Evolutionary conservation across 495 filamentous ascomycete genomes (phyloP), one percentile per base, ranked within the genome.

Genomic region (Mytilinidion resinicola): DNA sequence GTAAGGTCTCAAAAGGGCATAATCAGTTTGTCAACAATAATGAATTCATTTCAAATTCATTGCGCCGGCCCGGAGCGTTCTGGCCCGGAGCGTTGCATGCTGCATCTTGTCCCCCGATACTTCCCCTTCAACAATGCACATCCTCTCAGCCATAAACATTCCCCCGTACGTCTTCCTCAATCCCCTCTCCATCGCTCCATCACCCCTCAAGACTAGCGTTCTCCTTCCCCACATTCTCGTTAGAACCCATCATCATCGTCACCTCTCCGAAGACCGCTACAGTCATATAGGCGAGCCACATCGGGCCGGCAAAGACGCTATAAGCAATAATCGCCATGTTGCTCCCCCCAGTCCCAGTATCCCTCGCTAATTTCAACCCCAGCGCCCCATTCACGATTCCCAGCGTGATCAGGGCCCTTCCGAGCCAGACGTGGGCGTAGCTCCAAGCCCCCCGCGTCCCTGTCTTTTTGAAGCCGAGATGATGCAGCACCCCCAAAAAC

Each of bases 371-470:
- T 30, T 47, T 39, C 7, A 71, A 36, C 0, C 69, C 69, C 0
- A 71, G 53, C 7, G 64, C 69, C 33, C 69, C 69, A 42, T 71
- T 71, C 53, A 71, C 61, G 41, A 71, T 69, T 15, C 69, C 69
- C 5, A 71, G 58, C 5, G 61, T 41, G 49, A 71, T 69, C 14
- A 60, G 42, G 20, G 58, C 34, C 4, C 69, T 62, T 10, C 69
- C 69, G 15, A 39, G 25, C 59, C 59, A 62, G 44, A 62, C n/a
- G 42, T 62, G 59, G 9, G 9, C 41, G 37, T 62, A 39, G 1
- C 56, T 60, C 59, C 55, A 59, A 39, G 1, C 56, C 53, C 59
- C 55, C 51, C 15, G 44, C 41, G 11, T 12, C 38, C 9, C 59
- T 57, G 33, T 38, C 48, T 59, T 62, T 46, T 62, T 59, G 42